A percentile compares a stretch with the other conserved stretches of the same genome.
Evolutionary conservation across 352 stramenopile genomes (phyloP).

Genomic region (Globisporangium parvum): DNA sequence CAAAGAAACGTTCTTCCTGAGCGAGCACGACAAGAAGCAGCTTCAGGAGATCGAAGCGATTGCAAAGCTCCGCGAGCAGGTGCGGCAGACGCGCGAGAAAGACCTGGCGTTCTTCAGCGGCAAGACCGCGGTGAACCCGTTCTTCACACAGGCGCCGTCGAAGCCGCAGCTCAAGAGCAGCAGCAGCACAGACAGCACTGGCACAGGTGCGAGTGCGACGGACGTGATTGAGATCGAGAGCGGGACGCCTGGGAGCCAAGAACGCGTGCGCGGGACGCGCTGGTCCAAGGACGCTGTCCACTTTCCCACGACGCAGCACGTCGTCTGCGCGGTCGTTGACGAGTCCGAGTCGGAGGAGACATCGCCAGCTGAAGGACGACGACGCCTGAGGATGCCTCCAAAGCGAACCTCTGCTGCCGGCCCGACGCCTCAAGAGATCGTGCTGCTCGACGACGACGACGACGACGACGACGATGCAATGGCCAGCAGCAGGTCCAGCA

Average conservation of each 20-base stretch:
- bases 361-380: slow-evolving; percentile 1
- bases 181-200: neutral
- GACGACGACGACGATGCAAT: neutral
- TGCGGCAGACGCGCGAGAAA: slow-evolving; percentile 58
- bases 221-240: slow-evolving; percentile 23
- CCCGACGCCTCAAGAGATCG: slow-evolving; percentile 6
- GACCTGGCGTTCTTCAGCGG: slow-evolving; percentile 67
- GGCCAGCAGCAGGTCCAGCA: neutral
- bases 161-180: slow-evolving; percentile 8
- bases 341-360: slow-evolving; percentile 14
- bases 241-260: slow-evolving; percentile 7
- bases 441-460: slow-evolving; percentile 36
- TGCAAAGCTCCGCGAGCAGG: slow-evolving; percentile 50
- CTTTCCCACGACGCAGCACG: slow-evolving; percentile 48
- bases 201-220: slow-evolving; percentile 1
- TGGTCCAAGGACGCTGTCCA: slow-evolving; percentile 33
- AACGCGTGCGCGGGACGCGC: slow-evolving; percentile 11
- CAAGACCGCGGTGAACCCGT: slow-evolving; percentile 44
- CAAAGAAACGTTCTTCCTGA: slow-evolving; percentile 57
- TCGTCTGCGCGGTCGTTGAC: slow-evolving; percentile 14
- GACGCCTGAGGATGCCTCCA: neutral
- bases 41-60: slow-evolving; percentile 67
- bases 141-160: slow-evolving; percentile 33
- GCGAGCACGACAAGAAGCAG: slow-evolving; percentile 55
- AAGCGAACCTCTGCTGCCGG: neutral